Conservation (phyloP, 352 stramenopile genomes). For the Phytophthora citrophthora region DNA sequence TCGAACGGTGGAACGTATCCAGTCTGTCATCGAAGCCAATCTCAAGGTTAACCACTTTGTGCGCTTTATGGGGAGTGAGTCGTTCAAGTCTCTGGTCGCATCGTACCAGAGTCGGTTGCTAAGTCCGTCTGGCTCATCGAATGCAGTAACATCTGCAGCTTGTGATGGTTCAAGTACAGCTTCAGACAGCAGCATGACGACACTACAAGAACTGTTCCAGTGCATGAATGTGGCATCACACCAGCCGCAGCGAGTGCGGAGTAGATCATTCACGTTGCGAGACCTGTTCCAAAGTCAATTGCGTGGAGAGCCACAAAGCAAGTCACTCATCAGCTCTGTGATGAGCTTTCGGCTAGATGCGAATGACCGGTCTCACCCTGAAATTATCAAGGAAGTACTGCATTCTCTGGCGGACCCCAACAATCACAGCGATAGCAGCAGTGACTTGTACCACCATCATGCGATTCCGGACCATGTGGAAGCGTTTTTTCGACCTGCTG, state of each 20-base stretch:
- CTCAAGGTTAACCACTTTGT: conserved; percentile 90
- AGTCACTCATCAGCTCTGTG: conserved; percentile 75
- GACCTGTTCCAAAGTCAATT: conserved; percentile 73
- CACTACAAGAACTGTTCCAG: conserved; percentile 86
- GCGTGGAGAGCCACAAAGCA: conserved; percentile 62
- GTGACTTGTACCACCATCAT: conserved; percentile 75
- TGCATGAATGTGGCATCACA: conserved; percentile 89
- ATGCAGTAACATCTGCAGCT: conserved; percentile 18
- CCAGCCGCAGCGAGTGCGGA: conserved; percentile 74
- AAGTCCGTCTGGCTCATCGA: conserved; percentile 59
- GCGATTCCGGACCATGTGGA: conserved; percentile 85
- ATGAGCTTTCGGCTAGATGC: conserved; percentile 71
- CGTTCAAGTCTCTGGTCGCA: conserved; percentile 78
- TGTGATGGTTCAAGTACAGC: conserved; percentile 49
- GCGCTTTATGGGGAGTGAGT: conserved; percentile 83
- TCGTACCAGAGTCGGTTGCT: conserved; percentile 81
- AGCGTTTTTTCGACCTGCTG: conserved; percentile 77
- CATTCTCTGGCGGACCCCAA: conserved; percentile 66
- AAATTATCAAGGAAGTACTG: conserved; percentile 74
- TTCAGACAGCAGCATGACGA: conserved; percentile 84
- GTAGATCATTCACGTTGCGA: conserved; percentile 71
- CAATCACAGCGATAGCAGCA: conserved; percentile 50
- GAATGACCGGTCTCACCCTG: conserved; percentile 58
- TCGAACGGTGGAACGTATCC: conserved; percentile 60
- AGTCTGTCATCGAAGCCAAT: conserved; percentile 70